phyloP scores from a whole-genome alignment of 768 basidiomycete genomes.

The Macrolepiota fuliginosa region DNA sequence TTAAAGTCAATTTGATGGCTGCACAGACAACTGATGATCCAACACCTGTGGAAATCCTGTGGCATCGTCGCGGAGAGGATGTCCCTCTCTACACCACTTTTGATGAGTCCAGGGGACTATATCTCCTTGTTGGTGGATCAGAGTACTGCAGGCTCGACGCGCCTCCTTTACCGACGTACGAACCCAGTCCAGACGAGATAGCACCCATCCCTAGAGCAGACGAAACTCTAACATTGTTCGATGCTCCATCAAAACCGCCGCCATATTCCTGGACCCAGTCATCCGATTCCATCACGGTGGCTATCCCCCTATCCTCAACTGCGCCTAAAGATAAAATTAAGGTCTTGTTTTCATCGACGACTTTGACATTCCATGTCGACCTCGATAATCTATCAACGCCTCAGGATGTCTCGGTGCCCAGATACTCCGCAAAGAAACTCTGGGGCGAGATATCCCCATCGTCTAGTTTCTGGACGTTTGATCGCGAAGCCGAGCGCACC shows the following conservation, averaged over 20 bases:
- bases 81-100: constrained; percentile 64
- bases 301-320: constrained; percentile 76
- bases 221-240: constrained; percentile 35
- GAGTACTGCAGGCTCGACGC: constrained; percentile 44
- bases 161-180: constrained; percentile 35
- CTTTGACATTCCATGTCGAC: constrained; percentile 63
- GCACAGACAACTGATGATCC: constrained; percentile 27
- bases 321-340: constrained; percentile 63
- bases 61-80: constrained; percentile 67
- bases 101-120: constrained; percentile 39
- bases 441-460: constrained; percentile 82
- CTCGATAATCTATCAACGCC: constrained; percentile 19
- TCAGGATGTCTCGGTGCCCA: constrained; percentile 42
- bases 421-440: constrained; percentile 57
- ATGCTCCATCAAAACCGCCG: constrained; percentile 49
- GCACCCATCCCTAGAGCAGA: constrained; percentile 64
- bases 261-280: constrained; percentile 96
- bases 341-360: constrained; percentile 61
- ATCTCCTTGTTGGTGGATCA: constrained; percentile 59
- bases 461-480: constrained; percentile 93
- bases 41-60: constrained; percentile 50
- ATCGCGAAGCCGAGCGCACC: constrained; percentile 65
- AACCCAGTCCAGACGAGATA: constrained; percentile 64
- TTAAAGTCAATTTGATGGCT: constrained; percentile 44
- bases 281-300: constrained; percentile 76